A percentile compares a stretch with the other conserved stretches of the same genome.
phyloP scores from a whole-genome alignment of 208 protist genomes.

The Plasmodiophora brassicae region DNA sequence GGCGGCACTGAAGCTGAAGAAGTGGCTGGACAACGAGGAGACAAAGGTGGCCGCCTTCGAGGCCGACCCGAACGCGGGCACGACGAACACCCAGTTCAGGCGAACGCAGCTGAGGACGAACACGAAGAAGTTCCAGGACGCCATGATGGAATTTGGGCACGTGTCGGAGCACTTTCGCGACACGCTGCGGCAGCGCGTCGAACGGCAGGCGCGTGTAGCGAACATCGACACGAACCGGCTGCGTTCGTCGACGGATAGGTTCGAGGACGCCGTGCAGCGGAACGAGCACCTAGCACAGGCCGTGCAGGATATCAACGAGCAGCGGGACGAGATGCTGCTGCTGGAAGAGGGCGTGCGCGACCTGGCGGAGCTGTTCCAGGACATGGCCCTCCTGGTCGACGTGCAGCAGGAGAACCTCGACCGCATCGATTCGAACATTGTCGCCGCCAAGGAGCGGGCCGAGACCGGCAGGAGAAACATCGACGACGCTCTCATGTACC shows the following conservation, averaged over 20 bases:
- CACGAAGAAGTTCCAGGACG: not conserved
- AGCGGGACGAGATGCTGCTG: not conserved
- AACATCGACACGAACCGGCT: not conserved
- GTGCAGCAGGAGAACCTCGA: conserved; percentile 13
- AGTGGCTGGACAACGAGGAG: conserved; percentile 25
- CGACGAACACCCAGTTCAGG: not conserved
- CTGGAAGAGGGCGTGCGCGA: not conserved
- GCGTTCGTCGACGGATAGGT: not conserved
- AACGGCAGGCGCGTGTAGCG: not conserved
- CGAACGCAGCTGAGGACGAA: not conserved
- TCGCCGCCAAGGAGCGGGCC: not conserved
- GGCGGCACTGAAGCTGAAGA: conserved; percentile 7
- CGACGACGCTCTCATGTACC: not conserved
- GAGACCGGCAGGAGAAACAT: not conserved
- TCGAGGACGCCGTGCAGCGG: not conserved
- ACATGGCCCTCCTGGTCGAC: not conserved
- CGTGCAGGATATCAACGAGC: not conserved
- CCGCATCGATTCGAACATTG: not conserved
- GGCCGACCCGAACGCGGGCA: not conserved
- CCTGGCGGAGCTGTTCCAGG: not conserved
- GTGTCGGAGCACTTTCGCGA: conserved; percentile 13
- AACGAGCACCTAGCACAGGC: not conserved
- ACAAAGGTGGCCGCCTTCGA: not conserved
- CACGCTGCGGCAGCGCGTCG: not conserved
- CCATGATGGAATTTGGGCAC: conserved; percentile 11